phyloP scores from a whole-genome alignment of 1,139 yeast species.

The Kurtzmaniella natalensis region DNA sequence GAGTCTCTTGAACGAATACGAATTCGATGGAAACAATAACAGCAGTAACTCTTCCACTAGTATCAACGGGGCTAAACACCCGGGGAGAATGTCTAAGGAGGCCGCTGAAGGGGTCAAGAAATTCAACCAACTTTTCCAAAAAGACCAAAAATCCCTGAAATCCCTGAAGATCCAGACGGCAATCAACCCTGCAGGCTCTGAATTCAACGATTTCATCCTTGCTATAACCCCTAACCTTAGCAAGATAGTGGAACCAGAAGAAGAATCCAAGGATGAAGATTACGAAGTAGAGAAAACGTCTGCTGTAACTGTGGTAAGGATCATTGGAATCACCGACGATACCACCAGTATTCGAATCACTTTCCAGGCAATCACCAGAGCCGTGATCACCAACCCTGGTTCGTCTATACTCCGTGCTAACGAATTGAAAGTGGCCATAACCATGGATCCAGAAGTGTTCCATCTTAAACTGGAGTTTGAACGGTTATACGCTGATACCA shows the following conservation, averaged over 20 bases:
- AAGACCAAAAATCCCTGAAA: constrained; percentile 9
- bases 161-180: constrained; percentile 1
- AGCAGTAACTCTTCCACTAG: constrained; percentile 16
- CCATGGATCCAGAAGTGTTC: constrained; percentile 19
- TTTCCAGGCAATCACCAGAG: constrained; percentile 54
- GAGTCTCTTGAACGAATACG: constrained; percentile 31
- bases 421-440: constrained; percentile 28
- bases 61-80: constrained; percentile 14
- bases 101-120: constrained; percentile 34
- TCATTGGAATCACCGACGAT: constrained; percentile 47
- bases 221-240: constrained; percentile 39
- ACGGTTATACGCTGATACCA: constrained; percentile 20
- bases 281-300: constrained; percentile 12
- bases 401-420: no score
- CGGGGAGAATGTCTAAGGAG: constrained; percentile 26
- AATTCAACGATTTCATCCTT: constrained; percentile 37
- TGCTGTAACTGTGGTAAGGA: constrained; percentile 44
- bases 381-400: constrained; percentile 15
- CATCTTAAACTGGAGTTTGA: constrained; percentile 18
- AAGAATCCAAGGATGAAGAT: constrained; percentile 5
- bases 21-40: constrained; percentile 20
- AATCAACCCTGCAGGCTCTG: constrained; percentile 11
- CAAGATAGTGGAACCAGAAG: constrained; percentile 26
- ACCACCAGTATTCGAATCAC: constrained; percentile 43
- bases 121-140: constrained; percentile 17